These are phyloP conservation scores for Kodamaea lidongshanica DNA, from an alignment of 805 yeast species.

Conservation along the genomic window DNA sequence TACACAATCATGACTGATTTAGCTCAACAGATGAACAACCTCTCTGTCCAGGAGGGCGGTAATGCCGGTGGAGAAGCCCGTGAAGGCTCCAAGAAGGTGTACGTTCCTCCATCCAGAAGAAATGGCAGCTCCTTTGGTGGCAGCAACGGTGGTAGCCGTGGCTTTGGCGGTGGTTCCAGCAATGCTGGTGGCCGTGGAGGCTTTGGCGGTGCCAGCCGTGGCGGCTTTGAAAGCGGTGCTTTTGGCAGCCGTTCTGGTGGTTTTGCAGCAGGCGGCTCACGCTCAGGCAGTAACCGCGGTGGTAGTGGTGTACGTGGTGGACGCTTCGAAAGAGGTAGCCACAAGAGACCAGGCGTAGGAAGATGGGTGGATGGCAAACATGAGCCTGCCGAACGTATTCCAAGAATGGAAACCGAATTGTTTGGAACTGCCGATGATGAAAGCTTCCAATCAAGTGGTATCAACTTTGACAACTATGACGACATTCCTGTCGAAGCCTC, in stretches of 20 bases:
- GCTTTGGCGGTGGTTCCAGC: slow-evolving; percentile 16
- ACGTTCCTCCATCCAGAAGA: slow-evolving; percentile 31
- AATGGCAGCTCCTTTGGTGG: slow-evolving; percentile 26
- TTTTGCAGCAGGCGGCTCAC: slow-evolving; percentile 29
- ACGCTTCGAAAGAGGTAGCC: slow-evolving; percentile 21
- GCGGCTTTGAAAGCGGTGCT: slow-evolving; percentile 11
- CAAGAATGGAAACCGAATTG: slow-evolving; percentile 65
- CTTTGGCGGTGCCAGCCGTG: slow-evolving; percentile 12
- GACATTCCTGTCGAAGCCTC: slow-evolving; percentile 98
- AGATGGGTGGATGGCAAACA: slow-evolving; percentile 84
- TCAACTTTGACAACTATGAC: slow-evolving; percentile 96
- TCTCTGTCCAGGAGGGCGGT: slow-evolving; percentile 40
- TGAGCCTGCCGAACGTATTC: slow-evolving; percentile 70
- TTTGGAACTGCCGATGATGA: slow-evolving; percentile 79
- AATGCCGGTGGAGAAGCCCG: slow-evolving; percentile 20
- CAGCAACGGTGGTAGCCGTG: slow-evolving; percentile 22
- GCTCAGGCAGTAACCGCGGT: slow-evolving; percentile 14
- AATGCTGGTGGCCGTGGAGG: slow-evolving; percentile 16
- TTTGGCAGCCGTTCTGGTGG: slow-evolving; percentile 23
- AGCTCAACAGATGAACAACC: slow-evolving; percentile 51
- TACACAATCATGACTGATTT: slow-evolving; percentile 46
- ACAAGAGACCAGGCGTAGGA: slow-evolving; percentile 58
- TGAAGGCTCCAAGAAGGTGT: slow-evolving; percentile 14
- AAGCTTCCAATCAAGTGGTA: slow-evolving; percentile 85
- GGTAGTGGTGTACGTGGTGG: slow-evolving; percentile 14